A percentile compares a stretch with the other conserved stretches of the same genome.
Conservation (phyloP, 345 rosid genomes). For the Eucalyptus fibrosa region DNA sequence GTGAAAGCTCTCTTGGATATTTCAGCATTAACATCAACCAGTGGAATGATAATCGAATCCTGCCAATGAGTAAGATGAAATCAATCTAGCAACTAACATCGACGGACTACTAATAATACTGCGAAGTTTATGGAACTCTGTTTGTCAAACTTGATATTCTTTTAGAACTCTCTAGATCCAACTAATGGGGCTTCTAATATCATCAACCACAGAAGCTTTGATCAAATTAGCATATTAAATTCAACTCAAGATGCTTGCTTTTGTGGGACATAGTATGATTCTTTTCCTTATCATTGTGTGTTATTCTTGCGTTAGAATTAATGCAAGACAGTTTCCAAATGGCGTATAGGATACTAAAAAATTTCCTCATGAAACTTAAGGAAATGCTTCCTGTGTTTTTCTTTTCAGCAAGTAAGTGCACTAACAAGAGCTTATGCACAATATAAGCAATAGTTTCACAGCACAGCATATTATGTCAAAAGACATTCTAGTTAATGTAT, state of each 20-base stretch:
- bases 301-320: too few species aligned
- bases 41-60: not conserved
- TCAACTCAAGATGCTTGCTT: not conserved
- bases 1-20: not conserved
- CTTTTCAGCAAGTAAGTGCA: too few species aligned
- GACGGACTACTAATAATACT: not conserved
- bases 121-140: fast-evolving
- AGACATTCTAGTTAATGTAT: too few species aligned
- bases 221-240: not conserved
- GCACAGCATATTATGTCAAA: fast-evolving
- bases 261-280: not conserved
- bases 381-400: too few species aligned
- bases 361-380: too few species aligned
- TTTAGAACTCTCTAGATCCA: not conserved
- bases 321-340: too few species aligned
- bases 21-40: not conserved
- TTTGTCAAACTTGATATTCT: not conserved
- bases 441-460: fast-evolving
- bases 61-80: not conserved
- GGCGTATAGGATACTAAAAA: fast-evolving
- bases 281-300: not conserved
- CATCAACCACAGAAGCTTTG: not conserved
- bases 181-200: not conserved
- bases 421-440: too few species aligned
- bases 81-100: not conserved